A percentile compares a stretch with the other conserved stretches of the same genome.
phyloP scores from a whole-genome alignment of 2,329 filamentous ascomycete genomes.

The Fusarium sp. region DNA sequence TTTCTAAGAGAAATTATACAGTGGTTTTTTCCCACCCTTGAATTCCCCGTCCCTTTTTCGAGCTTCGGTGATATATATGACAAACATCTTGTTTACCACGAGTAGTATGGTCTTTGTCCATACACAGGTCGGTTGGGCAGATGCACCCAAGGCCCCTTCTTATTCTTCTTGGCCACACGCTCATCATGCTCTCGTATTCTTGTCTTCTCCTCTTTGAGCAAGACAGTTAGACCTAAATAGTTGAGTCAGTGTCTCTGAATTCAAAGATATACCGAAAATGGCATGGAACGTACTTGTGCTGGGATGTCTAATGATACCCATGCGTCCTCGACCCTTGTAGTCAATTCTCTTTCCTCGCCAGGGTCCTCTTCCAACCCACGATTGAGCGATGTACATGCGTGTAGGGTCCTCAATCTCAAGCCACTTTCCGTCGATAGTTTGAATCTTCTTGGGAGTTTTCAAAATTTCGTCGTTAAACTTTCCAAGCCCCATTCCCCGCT shows the following conservation, averaged over 20 bases:
- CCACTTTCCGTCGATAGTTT: slow-evolving; percentile 79
- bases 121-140: slow-evolving; percentile 87
- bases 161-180: slow-evolving; percentile 77
- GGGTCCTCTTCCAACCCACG: slow-evolving; percentile 87
- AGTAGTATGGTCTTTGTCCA: slow-evolving; percentile 88
- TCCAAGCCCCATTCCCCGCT: slow-evolving; percentile 85
- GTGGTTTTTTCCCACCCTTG: slow-evolving; percentile 6
- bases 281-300: slow-evolving; percentile 73
- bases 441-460: slow-evolving; percentile 63
- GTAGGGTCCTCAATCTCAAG: slow-evolving; percentile 78
- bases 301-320: slow-evolving; percentile 75
- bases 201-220: slow-evolving; percentile 95
- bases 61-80: slow-evolving; percentile 2
- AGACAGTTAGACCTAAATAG: slow-evolving; percentile 74
- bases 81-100: slow-evolving; percentile 72
- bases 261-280: background rate
- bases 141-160: slow-evolving; percentile 85
- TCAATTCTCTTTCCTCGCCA: slow-evolving; percentile 69
- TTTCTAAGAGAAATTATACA: slow-evolving; percentile 42
- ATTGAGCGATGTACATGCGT: slow-evolving; percentile 90
- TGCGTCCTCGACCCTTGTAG: slow-evolving; percentile 79
- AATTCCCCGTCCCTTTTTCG: slow-evolving; percentile 12
- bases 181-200: slow-evolving; percentile 84
- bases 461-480: slow-evolving; percentile 55
- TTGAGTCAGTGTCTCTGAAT: slow-evolving; percentile 32